A percentile compares a stretch with the other conserved stretches of the same genome.
phyloP scores from a whole-genome alignment of 2,329 filamentous ascomycete species.

The Xylariaceae sp. region DNA sequence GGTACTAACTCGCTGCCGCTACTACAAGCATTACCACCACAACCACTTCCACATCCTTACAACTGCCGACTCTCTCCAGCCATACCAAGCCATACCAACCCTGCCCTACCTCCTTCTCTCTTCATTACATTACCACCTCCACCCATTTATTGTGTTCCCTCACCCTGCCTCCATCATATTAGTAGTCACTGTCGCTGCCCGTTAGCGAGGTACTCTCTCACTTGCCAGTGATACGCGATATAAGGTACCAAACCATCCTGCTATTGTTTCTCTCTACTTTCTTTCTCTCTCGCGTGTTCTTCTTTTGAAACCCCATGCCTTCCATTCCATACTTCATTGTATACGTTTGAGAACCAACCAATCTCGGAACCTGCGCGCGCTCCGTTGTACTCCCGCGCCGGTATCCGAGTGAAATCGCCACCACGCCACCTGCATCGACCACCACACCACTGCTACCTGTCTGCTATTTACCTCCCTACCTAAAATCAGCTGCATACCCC shows the following conservation, averaged over 20 bases:
- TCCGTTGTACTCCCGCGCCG: slow-evolving; percentile 9
- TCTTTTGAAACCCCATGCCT: not conserved
- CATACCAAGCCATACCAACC: no score
- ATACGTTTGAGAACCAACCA: slow-evolving; percentile 7
- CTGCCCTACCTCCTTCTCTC: not conserved
- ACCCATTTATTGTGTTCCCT: not conserved
- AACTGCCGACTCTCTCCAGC: no score
- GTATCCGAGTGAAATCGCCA: slow-evolving; percentile 11
- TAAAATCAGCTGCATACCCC: slow-evolving; percentile 8
- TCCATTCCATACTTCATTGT: slow-evolving; percentile 4
- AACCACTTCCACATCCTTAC: no score
- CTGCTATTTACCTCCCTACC: not conserved
- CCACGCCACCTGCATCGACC: slow-evolving; percentile 2
- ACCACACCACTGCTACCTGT: not conserved
- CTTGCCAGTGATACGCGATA: slow-evolving; percentile 3
- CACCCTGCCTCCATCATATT: not conserved
- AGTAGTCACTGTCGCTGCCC: not conserved
- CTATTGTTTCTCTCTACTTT: slow-evolving; percentile 7
- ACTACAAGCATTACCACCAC: no score
- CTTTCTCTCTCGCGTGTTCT: not conserved
- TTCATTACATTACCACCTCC: not conserved
- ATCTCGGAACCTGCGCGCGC: not conserved
- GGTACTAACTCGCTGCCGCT: not conserved
- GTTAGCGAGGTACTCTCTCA: not conserved
- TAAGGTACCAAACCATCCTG: not conserved